phyloP scores from a whole-genome alignment of 495 filamentous ascomycete species.

The Evernia prunastri region DNA sequence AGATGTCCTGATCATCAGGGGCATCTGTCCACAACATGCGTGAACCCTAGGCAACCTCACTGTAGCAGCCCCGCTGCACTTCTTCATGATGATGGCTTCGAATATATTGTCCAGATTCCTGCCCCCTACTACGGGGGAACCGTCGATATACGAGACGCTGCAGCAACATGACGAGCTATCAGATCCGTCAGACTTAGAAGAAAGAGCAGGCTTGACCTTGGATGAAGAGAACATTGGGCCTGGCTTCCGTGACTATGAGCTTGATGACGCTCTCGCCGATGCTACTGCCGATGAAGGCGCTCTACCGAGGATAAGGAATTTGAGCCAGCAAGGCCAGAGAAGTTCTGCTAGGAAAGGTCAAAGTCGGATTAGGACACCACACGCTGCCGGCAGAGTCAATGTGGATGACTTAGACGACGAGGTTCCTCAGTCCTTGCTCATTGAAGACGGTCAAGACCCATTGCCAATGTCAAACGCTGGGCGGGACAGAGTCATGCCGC shows the following conservation, averaged over 20 bases:
- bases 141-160: slow-evolving; percentile 67
- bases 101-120: slow-evolving; percentile 71
- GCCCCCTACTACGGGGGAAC: slow-evolving; percentile 52
- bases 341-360: slow-evolving; percentile 38
- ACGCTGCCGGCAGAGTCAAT: not conserved
- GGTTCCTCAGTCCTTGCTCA: slow-evolving; percentile 79
- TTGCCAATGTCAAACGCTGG: slow-evolving; percentile 33
- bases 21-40: slow-evolving; percentile 14
- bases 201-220: slow-evolving; percentile 57
- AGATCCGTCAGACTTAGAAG: slow-evolving; percentile 56
- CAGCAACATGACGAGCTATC: slow-evolving; percentile 54
- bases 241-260: slow-evolving; percentile 63
- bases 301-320: not conserved
- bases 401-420: slow-evolving; percentile 86
- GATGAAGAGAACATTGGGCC: slow-evolving; percentile 64
- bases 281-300: slow-evolving; percentile 51
- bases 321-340: slow-evolving; percentile 3
- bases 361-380: slow-evolving; percentile 28
- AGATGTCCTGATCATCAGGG: slow-evolving; percentile 12
- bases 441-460: slow-evolving; percentile 55
- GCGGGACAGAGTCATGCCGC: slow-evolving; percentile 32
- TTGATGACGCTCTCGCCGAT: slow-evolving; percentile 59
- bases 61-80: not conserved
- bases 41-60: slow-evolving; percentile 10
- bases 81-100: slow-evolving; percentile 57